Conservation (phyloP, 2,329 filamentous ascomycete genomes). For the Beauveria sp. region DNA sequence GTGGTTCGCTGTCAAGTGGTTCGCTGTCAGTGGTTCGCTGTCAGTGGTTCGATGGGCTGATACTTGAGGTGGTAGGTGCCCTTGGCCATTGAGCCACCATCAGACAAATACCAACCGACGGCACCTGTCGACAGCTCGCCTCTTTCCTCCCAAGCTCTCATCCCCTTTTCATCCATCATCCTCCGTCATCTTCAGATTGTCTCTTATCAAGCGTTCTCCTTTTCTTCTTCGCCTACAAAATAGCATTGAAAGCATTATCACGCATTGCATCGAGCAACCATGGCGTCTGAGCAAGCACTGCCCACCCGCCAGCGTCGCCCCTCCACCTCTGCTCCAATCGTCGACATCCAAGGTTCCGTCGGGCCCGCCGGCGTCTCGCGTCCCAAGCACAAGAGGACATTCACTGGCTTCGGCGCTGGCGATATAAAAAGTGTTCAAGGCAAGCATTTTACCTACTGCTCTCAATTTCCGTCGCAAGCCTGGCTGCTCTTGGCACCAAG, state of each 20-base stretch:
- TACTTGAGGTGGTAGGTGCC: neutral
- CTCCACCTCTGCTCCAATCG: conserved; percentile 73
- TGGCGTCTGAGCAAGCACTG: conserved; percentile 30
- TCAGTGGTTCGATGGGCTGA: neutral
- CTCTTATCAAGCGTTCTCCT: neutral
- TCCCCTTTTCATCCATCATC: neutral
- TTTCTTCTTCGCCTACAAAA: neutral
- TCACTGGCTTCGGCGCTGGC: conserved; percentile 80
- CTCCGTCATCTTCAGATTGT: neutral
- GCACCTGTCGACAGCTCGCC: neutral
- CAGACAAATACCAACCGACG: neutral
- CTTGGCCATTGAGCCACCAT: neutral
- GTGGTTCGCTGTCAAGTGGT: neutral
- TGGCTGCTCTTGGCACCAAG: neutral
- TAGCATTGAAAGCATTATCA: neutral
- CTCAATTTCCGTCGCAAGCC: neutral
- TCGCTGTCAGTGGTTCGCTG: neutral
- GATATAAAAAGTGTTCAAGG: conserved; percentile 95
- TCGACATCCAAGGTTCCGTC: conserved; percentile 78
- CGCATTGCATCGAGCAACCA: conserved; percentile 12
- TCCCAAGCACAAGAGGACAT: conserved; percentile 96
- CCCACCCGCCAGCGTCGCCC: conserved; percentile 68
- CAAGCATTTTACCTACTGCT: conserved; percentile 26
- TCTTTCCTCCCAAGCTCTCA: neutral
- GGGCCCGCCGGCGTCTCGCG: conserved; percentile 77